Percentiles rank a stretch among this genome's conserved stretches.
phyloP scores from a whole-genome alignment of 371 early-diverging fungal genomes.

The Saksenaea oblongispora region DNA sequence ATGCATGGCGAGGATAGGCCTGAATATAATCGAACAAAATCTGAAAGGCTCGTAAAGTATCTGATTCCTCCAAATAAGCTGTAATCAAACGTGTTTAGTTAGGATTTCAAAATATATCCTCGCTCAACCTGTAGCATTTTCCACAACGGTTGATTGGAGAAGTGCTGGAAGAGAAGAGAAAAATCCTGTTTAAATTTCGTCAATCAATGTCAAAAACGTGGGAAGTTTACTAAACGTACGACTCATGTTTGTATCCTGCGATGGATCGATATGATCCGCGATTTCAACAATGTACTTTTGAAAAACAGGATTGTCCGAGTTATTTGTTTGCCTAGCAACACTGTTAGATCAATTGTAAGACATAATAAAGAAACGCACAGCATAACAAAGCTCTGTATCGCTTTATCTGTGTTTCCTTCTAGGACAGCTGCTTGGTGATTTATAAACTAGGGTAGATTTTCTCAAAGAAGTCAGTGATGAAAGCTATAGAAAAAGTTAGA shows the following conservation, averaged over 20 bases:
- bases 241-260: conserved; percentile 39
- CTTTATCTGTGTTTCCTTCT: conserved; percentile 20
- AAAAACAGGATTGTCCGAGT: conserved; percentile 29
- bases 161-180: conserved; percentile 44
- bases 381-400: conserved; percentile 26
- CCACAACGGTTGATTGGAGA: conserved; percentile 45
- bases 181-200: conserved; percentile 25
- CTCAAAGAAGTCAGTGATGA: background rate
- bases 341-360: background rate
- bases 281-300: conserved; percentile 37
- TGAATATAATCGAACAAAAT: conserved; percentile 45
- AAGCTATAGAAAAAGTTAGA: background rate
- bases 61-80: conserved; percentile 37
- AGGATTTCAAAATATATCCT: too few relatives aligned
- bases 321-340: conserved; percentile 34
- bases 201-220: background rate
- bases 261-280: conserved; percentile 40
- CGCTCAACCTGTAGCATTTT: conserved; percentile 37
- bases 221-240: conserved; percentile 19
- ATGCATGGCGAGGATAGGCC: conserved; percentile 48
- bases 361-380: conserved; percentile 11
- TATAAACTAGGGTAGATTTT: conserved; percentile 7
- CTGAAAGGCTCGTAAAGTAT: conserved; percentile 35
- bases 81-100: background rate
- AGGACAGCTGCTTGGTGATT: conserved; percentile 14